phyloP scores from a whole-genome alignment of 2,329 filamentous ascomycete species.

The Ophiostoma ips region DNA sequence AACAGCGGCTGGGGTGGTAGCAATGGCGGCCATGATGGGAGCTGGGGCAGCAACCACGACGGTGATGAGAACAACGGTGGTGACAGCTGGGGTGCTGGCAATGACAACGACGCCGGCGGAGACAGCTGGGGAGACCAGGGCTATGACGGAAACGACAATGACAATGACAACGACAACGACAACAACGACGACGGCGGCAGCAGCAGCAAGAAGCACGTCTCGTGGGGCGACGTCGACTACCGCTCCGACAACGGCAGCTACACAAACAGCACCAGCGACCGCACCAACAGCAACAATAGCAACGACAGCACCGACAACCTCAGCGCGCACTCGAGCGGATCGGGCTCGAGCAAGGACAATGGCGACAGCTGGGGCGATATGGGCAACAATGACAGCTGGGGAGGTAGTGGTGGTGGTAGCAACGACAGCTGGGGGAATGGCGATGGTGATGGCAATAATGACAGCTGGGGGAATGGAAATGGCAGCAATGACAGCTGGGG shows the following conservation, averaged over 20 bases:
- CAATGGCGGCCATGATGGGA: not conserved
- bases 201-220: not conserved
- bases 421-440: not conserved
- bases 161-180: not conserved
- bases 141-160: not conserved
- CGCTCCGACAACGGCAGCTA: not conserved
- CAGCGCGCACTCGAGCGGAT: not conserved
- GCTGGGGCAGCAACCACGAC: not conserved
- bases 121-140: too few relatives aligned
- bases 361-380: not conserved
- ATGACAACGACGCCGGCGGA: not conserved
- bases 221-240: not conserved
- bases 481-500: not conserved
- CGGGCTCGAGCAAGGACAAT: not conserved
- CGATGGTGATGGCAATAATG: not conserved
- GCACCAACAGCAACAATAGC: not conserved
- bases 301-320: not conserved
- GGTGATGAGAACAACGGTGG: not conserved
- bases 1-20: not conserved
- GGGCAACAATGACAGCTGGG: too few relatives aligned
- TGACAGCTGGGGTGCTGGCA: not conserved
- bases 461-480: not conserved
- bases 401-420: not conserved
- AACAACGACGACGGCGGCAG: not conserved
- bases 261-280: not conserved